These are phyloP conservation scores for Candida golubevii DNA, from an alignment of 805 yeast species.

Conservation along the genomic window DNA sequence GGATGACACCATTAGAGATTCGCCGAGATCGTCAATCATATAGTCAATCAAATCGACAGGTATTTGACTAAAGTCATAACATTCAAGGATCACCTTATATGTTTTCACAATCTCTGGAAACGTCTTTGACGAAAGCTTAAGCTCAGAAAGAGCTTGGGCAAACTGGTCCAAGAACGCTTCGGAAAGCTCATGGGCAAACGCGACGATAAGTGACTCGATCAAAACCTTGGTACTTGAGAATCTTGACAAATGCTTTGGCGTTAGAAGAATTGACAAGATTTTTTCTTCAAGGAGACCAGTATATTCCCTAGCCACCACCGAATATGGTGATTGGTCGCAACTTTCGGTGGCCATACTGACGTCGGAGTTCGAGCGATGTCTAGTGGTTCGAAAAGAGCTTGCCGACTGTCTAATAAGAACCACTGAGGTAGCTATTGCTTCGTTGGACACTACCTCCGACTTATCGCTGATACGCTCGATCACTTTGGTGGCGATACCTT, in stretches of 20 bases:
- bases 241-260: conserved; percentile 17
- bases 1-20: conserved; percentile 22
- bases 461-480: conserved; percentile 37
- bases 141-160: conserved; percentile 15
- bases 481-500: conserved; percentile 25
- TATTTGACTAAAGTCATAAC: conserved; percentile 13
- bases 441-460: conserved; percentile 48
- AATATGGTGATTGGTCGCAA: not conserved
- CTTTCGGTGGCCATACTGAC: conserved; percentile 32
- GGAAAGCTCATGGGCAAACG: conserved; percentile 15
- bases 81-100: conserved; percentile 23
- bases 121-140: conserved; percentile 20
- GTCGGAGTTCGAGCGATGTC: conserved; percentile 28
- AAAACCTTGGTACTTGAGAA: conserved; percentile 24
- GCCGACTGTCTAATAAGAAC: conserved; percentile 32
- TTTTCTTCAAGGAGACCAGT: conserved; percentile 21
- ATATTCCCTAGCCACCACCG: not conserved
- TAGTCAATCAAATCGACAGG: conserved; percentile 17
- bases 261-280: conserved; percentile 23
- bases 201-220: conserved; percentile 26
- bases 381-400: not conserved
- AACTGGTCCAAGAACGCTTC: conserved; percentile 16
- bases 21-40: conserved; percentile 23
- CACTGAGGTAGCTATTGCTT: conserved; percentile 43
- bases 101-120: conserved; percentile 26